Evolutionary conservation across 805 yeast species (phyloP).

Genomic region (Osmozyma mogii): DNA sequence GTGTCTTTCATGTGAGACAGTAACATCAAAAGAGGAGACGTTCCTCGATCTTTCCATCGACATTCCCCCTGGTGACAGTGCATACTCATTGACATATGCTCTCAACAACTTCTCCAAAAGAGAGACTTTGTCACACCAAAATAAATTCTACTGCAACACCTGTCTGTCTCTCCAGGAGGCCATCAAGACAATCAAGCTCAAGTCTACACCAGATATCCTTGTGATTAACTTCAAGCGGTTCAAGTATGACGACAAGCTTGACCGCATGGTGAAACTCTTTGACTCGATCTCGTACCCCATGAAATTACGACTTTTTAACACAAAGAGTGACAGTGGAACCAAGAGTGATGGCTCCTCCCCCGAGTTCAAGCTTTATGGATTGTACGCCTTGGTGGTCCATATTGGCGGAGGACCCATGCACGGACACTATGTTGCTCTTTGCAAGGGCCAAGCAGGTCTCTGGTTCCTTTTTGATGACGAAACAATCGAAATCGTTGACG

Average conservation of each 20-base stretch:
- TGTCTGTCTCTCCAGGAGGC: slow-evolving; percentile 93
- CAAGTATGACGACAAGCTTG: slow-evolving; percentile 79
- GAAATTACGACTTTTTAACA: slow-evolving; percentile 59
- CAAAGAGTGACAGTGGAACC: slow-evolving; percentile 29
- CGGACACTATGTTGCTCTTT: slow-evolving; percentile 88
- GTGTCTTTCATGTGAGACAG: slow-evolving; percentile 82
- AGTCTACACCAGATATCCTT: slow-evolving; percentile 66
- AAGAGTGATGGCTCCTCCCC: slow-evolving; percentile 29
- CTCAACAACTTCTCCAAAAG: slow-evolving; percentile 74
- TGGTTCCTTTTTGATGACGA: slow-evolving; percentile 97
- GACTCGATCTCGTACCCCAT: slow-evolving; percentile 79
- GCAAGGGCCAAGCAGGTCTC: slow-evolving; percentile 68
- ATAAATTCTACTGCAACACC: slow-evolving; percentile 87
- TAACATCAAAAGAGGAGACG: slow-evolving; percentile 74
- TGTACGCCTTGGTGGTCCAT: slow-evolving; percentile 84
- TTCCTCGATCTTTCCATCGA: slow-evolving; percentile 85
- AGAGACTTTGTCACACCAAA: slow-evolving; percentile 78
- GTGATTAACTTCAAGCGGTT: slow-evolving; percentile 86
- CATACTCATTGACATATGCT: slow-evolving; percentile 66
- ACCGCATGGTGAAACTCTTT: slow-evolving; percentile 77
- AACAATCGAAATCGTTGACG: slow-evolving; percentile 83
- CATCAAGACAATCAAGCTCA: slow-evolving; percentile 76
- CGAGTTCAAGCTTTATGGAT: slow-evolving; percentile 51
- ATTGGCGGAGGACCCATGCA: slow-evolving; percentile 97
- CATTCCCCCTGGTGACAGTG: slow-evolving; percentile 51